Conservation (phyloP, 768 basidiomycete genomes). For the Collybiopsis confluens region DNA sequence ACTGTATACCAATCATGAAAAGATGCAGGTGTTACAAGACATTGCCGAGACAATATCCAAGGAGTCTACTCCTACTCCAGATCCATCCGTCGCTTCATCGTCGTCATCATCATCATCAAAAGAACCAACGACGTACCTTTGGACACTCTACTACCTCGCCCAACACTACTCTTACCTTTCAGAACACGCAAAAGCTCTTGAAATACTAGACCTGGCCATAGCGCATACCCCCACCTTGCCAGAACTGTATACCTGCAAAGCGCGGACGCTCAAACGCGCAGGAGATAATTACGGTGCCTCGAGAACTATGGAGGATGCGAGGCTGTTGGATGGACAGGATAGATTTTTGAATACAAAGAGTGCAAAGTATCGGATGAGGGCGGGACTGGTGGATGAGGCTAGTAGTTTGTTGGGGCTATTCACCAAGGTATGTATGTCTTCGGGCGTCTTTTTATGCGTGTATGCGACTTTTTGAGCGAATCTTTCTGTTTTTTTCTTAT, state of each 20-base stretch:
- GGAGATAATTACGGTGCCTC: constrained; percentile 81
- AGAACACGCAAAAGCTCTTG: constrained; percentile 48
- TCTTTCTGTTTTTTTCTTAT: constrained; percentile 2
- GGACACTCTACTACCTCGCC: constrained; percentile 93
- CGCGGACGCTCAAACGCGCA: constrained; percentile 78
- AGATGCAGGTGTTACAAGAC: constrained; percentile 66
- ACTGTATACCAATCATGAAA: constrained; percentile 64
- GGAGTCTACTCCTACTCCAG: constrained; percentile 29
- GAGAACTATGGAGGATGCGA: constrained; percentile 71
- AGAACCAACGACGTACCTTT: constrained; percentile 83
- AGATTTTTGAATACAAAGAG: constrained; percentile 91
- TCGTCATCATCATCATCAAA: constrained; percentile 18
- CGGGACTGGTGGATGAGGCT: constrained; percentile 76
- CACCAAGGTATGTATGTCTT: constrained; percentile 65
- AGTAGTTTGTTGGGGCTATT: constrained; percentile 75
- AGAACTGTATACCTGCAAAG: constrained; percentile 80
- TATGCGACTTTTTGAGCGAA: neutral
- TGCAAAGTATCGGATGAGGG: constrained; percentile 86
- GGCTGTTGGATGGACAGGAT: constrained; percentile 88
- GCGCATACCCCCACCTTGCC: constrained; percentile 91
- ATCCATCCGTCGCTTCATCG: constrained; percentile 16
- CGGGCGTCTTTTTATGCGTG: neutral
- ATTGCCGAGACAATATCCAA: constrained; percentile 49
- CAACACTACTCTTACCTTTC: constrained; percentile 78
- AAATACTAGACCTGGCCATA: constrained; percentile 61